Conservation (phyloP, 164 flowering plant genomes). For the Liriodendron chinense region DNA sequence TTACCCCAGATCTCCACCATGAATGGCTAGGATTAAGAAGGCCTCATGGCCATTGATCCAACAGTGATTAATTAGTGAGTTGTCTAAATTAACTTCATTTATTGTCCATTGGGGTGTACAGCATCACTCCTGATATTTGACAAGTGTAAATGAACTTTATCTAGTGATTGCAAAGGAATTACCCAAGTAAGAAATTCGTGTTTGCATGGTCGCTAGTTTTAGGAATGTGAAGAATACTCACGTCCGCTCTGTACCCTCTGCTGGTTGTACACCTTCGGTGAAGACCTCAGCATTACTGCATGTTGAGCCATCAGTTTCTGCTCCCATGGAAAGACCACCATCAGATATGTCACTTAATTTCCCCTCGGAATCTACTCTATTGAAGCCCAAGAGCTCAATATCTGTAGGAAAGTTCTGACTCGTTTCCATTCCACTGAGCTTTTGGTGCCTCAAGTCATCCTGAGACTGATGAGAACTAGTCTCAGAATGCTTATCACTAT, state of each 20-base stretch:
- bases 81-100: background rate
- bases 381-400: conserved; percentile 42
- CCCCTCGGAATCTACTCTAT: conserved; percentile 50
- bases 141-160: background rate
- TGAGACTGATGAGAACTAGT: conserved; percentile 42
- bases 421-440: conserved; percentile 24
- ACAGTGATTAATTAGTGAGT: background rate
- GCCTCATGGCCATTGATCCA: background rate
- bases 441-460: conserved; percentile 38
- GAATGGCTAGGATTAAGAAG: background rate
- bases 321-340: conserved; percentile 51
- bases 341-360: conserved; percentile 67
- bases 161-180: background rate
- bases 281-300: conserved; percentile 30
- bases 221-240: conserved; percentile 24
- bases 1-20: too few relatives aligned
- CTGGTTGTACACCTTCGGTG: conserved; percentile 27
- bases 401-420: conserved; percentile 32
- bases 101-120: background rate
- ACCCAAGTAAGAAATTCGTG: background rate
- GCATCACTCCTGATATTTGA: background rate
- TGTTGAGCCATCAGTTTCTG: conserved; percentile 58
- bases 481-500: conserved; percentile 44
- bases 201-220: background rate
- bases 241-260: conserved; percentile 32